phyloP scores from a whole-genome alignment of 2,329 filamentous ascomycete genomes.

The Colletotrichum australisinense region DNA sequence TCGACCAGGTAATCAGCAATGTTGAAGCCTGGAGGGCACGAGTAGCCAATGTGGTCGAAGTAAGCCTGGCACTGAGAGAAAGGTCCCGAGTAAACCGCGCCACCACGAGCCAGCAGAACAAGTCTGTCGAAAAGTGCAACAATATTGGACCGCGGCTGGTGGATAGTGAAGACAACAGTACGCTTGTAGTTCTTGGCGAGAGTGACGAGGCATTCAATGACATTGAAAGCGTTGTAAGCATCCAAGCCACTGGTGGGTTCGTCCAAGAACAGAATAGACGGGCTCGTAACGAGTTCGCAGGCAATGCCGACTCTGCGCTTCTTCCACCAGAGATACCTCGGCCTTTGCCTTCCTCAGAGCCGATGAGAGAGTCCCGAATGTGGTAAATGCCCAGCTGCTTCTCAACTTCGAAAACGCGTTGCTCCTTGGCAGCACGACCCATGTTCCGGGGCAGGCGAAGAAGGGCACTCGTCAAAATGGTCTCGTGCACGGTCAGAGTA shows the following conservation, averaged over 20 bases:
- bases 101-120: conserved; percentile 89
- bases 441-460: conserved; percentile 93
- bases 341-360: conserved; percentile 93
- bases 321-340: conserved; percentile 96
- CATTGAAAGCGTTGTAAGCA: conserved; percentile 97
- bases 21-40: conserved; percentile 96
- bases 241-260: conserved; percentile 97
- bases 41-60: conserved; percentile 91
- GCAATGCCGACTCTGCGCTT: conserved; percentile 97
- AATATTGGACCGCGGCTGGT: conserved; percentile 97
- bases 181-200: conserved; percentile 96
- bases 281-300: conserved; percentile 96
- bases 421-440: conserved; percentile 87
- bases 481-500: conserved; percentile 97
- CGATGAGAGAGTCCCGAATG: conserved; percentile 94
- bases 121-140: conserved; percentile 96
- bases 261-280: conserved; percentile 95
- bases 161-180: conserved; percentile 98
- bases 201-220: conserved; percentile 94
- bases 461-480: conserved; percentile 92
- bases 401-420: conserved; percentile 92
- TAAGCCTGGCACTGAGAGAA: conserved; percentile 91
- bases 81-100: conserved; percentile 92
- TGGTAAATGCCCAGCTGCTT: conserved; percentile 94
- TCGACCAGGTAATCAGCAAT: conserved; percentile 98